Percentiles rank a stretch among this genome's conserved stretches.
Evolutionary conservation across 768 basidiomycete genomes (phyloP).

Genomic region (Termitomyces sp.): DNA sequence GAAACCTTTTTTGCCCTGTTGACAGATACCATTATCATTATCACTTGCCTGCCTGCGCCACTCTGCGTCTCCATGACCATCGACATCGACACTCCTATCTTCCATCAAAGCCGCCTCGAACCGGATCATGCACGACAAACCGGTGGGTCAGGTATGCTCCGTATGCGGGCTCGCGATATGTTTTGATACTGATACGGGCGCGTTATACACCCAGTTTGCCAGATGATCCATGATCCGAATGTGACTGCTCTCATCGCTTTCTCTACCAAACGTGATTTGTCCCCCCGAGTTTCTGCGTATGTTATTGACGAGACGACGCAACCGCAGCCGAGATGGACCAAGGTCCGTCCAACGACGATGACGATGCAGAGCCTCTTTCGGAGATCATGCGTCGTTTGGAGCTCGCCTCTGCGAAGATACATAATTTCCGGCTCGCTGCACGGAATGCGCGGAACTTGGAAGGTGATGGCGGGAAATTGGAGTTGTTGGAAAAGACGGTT

Average conservation of each 20-base stretch:
- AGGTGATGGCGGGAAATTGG: neutral
- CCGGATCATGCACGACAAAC: neutral
- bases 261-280: neutral
- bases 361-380: neutral
- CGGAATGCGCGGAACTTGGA: neutral
- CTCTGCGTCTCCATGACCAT: neutral
- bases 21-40: too few species aligned
- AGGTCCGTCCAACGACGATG: neutral
- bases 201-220: neutral
- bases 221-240: neutral
- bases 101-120: neutral
- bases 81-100: neutral
- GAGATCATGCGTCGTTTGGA: neutral
- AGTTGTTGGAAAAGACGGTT: slow-evolving; percentile 5
- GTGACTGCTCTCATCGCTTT: neutral
- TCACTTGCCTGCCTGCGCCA: too few species aligned
- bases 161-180: neutral
- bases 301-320: too few species aligned
- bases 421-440: neutral
- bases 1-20: too few species aligned
- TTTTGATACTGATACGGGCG: neutral
- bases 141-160: neutral
- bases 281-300: too few species aligned
- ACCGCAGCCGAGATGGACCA: neutral
- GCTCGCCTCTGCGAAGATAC: slow-evolving; percentile 1